Evolutionary conservation across 176 grass and related monocot species (phyloP), one percentile per base, ranked within the genome.

Genomic region (Lolium multiflorum): DNA sequence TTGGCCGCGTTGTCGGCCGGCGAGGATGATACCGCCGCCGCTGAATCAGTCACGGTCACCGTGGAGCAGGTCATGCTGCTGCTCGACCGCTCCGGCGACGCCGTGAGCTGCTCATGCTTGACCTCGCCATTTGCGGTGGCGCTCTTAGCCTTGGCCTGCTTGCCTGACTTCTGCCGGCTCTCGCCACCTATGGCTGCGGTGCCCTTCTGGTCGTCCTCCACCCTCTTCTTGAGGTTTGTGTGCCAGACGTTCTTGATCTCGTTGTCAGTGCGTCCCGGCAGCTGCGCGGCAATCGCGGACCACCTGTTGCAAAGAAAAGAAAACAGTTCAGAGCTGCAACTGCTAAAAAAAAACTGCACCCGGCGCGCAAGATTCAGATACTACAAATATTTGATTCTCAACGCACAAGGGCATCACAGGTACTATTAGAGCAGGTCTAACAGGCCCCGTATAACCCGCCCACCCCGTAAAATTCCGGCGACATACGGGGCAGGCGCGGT

Each of bases 211-310:
- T 46, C 57, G 62, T 77, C 81, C 21, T 76, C 51, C 61, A 91
- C 77, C 52, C 71, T 68, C 77, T 91, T 91, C 90, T 91, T 91
- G 81, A 91, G 83, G 77, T 69, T 77, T 15, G 90, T 85, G 90
- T 91, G 90, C 90, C 90, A 91, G 4, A 91, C 82, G 82, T 91
- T 91, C 90, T 91, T 91, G 86, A 91, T 91, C 86, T 91, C 90
- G 63, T 91, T 91, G 77, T 91, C 90, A 37, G 90, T 91, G 77
- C 90, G 90, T 11, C 90, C 90, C 21, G 90, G 86, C 61, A 91
- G 54, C 82, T 85, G 90, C 61, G 90, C 82, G 4, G 90, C 86
- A 24, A 91, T 91, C 9, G 71, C 86, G 18, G 90, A 91, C 90
- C 90, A 91, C 71, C 90, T 91, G 70, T 91, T 61, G 69, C 8